phyloP scores from a whole-genome alignment of 495 filamentous ascomycete genomes.

The Hypomontagnella monticulosa region DNA sequence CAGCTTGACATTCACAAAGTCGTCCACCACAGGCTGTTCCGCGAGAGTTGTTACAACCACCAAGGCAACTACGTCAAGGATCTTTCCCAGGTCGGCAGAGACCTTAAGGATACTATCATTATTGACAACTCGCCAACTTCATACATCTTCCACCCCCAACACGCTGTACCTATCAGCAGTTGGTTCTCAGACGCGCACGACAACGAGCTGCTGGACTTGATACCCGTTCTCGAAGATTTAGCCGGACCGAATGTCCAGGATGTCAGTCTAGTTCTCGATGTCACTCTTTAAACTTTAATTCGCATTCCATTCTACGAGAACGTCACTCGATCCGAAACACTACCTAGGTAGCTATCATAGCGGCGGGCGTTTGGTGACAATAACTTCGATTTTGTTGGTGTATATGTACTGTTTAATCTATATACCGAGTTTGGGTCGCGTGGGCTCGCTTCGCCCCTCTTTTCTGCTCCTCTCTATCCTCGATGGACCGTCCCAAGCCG shows the following conservation, averaged over 20 bases:
- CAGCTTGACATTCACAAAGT: constrained; percentile 98
- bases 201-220: constrained; percentile 97
- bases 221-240: constrained; percentile 97
- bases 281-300: constrained; percentile 73
- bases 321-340: constrained; percentile 38
- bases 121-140: constrained; percentile 99
- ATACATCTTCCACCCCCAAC: constrained; percentile 99
- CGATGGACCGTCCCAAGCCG: constrained; percentile 21
- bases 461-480: constrained; percentile 24
- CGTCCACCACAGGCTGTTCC: constrained; percentile 94
- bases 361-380: constrained; percentile 61
- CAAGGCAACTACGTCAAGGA: constrained; percentile 99
- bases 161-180: constrained; percentile 99
- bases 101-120: constrained; percentile 97
- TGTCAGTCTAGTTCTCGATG: constrained; percentile 97
- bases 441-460: constrained; percentile 29
- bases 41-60: constrained; percentile 99
- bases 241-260: constrained; percentile 87
- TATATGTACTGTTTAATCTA: constrained; percentile 55
- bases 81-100: constrained; percentile 93
- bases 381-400: constrained; percentile 47
- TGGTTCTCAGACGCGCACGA: constrained; percentile 99
- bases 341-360: constrained; percentile 54
- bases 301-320: constrained; percentile 48
- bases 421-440: constrained; percentile 44